Evolutionary conservation across 2,329 filamentous ascomycete genomes (phyloP), one percentile per base, ranked within the genome.

Genomic region (Grosmannia clavigera): DNA sequence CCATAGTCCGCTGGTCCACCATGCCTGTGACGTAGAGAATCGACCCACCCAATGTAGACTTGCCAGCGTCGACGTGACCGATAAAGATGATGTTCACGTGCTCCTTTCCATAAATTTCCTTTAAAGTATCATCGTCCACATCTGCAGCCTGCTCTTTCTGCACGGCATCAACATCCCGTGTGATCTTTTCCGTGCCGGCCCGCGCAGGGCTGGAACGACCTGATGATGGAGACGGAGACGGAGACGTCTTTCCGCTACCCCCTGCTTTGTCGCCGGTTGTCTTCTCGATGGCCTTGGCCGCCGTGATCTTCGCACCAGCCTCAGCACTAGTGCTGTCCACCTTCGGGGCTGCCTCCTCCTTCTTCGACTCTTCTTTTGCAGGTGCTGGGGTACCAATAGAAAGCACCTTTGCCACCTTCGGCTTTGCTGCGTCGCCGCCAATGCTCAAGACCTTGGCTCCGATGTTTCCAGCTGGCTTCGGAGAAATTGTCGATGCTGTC

Each of bases 1-100:
- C 94, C 80, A 99, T 84, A 43, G 94, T 99, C 71, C 94, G 85
- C 75, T 99, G 91, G 70, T 99, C 95, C n/a, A 99, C 94, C 94
- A 97, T 99, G 62, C 94, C 94, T 5, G 92, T 96, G 58, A 84
- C 85, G 72, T 94, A 96, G 16, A 99, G 80, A 64, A 99, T 95
- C 58, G 89, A 89, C 57, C 94, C 94, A 70, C 94, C 94, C 6
- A 99, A 81, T 3, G 94, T 99, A 48, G 91, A 96, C 78, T 99
- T 99, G 67, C 94, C 94, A 58, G 94, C 94, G 77, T 99, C 94
- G 68, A 99, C 95, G 80, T 99, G 94, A 58, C 66, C 92, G 70
- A 97, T 88, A 76, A 97, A 96, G 65, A 97, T 96, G 67, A 99
- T 87, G 75, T 99, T 99, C 69, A 99, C 77, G 67, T 86, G 83